phyloP scores from a whole-genome alignment of 306 rosid genomes.

The Ormosia semicastrata region DNA sequence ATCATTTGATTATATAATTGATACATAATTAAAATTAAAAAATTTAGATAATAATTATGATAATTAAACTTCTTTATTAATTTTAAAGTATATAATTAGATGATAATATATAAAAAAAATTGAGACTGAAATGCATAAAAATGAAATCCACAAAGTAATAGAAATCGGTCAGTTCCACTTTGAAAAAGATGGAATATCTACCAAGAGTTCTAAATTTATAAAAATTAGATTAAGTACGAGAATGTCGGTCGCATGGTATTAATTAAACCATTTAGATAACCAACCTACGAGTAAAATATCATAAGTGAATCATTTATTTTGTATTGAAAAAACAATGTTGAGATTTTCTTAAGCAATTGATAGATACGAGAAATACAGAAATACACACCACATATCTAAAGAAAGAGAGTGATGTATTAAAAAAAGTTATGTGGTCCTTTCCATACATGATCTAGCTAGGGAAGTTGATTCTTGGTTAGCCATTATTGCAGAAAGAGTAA shows the following conservation, averaged over 20 bases:
- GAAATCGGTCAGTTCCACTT: not conserved
- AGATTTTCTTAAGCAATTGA: not conserved
- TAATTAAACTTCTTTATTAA: too few species aligned
- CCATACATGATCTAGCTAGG: not conserved
- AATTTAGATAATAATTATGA: too few species aligned
- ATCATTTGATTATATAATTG: too few species aligned
- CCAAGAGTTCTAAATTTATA: not conserved
- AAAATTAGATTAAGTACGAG: not conserved
- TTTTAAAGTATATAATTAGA: too few species aligned
- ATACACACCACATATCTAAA: not conserved
- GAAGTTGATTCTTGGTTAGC: not conserved
- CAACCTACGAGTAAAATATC: not conserved
- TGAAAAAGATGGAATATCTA: not conserved
- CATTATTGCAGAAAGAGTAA: not conserved
- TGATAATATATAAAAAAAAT: too few species aligned
- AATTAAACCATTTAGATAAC: conserved; percentile 3
- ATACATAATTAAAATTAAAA: too few species aligned
- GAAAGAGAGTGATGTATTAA: not conserved
- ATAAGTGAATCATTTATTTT: not conserved
- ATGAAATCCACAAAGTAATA: not conserved
- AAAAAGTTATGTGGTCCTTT: not conserved
- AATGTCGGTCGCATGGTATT: conserved; percentile 14
- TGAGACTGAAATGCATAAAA: too few species aligned
- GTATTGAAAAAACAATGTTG: not conserved
- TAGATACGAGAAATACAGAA: too few species aligned